Evolutionary conservation across 768 basidiomycete genomes (phyloP).

Genomic region (Boletus subparvulus): DNA sequence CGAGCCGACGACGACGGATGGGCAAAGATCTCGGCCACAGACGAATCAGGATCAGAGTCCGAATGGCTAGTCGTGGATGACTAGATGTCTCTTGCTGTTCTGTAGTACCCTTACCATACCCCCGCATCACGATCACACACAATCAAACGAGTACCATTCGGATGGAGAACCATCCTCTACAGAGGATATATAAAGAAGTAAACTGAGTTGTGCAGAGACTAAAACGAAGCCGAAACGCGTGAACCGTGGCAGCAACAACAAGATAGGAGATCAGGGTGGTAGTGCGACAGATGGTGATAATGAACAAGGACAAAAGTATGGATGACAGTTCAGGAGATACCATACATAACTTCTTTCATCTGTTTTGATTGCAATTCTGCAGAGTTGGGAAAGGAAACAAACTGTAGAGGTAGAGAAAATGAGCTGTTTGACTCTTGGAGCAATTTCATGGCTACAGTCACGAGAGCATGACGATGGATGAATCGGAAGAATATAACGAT

Average conservation of each 20-base stretch:
- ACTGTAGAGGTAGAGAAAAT: conserved; percentile 13
- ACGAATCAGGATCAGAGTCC: conserved; percentile 79
- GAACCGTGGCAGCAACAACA: conserved; percentile 29
- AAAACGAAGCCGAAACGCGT: conserved; percentile 22
- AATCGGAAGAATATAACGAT: conserved; percentile 25
- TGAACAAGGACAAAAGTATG: conserved; percentile 30
- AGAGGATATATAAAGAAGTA: conserved; percentile 28
- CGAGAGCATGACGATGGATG: conserved; percentile 26
- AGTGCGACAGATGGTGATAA: conserved; percentile 21
- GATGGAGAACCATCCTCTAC: conserved; percentile 34
- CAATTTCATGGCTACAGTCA: conserved; percentile 36
- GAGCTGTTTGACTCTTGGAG: conserved; percentile 19
- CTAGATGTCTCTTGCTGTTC: conserved; percentile 15
- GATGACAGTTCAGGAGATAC: conserved; percentile 32
- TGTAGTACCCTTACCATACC: conserved; percentile 26
- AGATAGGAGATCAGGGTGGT: conserved; percentile 16
- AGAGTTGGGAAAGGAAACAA: conserved; percentile 27
- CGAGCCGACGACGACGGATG: conserved; percentile 55
- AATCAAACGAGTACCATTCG: conserved; percentile 24
- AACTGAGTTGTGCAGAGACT: conserved; percentile 17
- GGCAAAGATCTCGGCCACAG: conserved; percentile 66
- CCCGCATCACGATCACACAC: conserved; percentile 7
- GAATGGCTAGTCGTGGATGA: conserved; percentile 84
- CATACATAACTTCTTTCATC: conserved; percentile 35
- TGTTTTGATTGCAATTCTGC: conserved; percentile 33